Base-by-base conservation (phyloP, 768 basidiomycete species). In the Leccinum rimulosum region DNA sequence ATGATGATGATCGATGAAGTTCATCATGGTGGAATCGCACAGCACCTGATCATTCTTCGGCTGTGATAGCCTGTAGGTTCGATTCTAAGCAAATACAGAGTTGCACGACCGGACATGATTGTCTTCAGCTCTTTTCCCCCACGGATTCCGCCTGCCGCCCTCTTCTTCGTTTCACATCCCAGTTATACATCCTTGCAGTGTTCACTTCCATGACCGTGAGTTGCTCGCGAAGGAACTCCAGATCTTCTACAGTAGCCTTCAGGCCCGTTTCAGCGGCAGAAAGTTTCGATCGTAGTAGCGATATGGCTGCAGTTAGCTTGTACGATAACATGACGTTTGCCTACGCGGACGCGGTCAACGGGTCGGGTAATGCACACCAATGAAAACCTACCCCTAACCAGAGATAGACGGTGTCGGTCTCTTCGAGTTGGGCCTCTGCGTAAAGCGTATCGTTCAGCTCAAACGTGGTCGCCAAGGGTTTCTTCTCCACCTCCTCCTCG, bases 251-350 rank as follows among this genome's bases (percentile, higher is more conserved):
- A 0, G 88, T 85, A 69, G 87, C 86, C 28, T 77, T 68, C 53
- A 96, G 75, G 57, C 79, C 84, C 12, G 75, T 75, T 68, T 91
- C 82, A 0, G 95, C 95, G 0, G 82, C 79, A 0, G 77, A 73
- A 30, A 95, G 83, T 74, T 98, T 98, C 27, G 84, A 81, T 56
- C 80, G 74, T 0, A 99, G 77, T 8, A 98, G 82, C 1, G 80
- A 71, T 57, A 89, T 82, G 2, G 97, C 97, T 15, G 84, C 85
- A 1, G 84, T 81, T 27, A 96, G 76, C 61, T 89, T 89, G 77
- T 99, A 99, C 1, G 94, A 91, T 2, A 99, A 79, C 96, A 98
- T 98, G 2, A 95, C 93, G 63, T 98, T 98, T 7, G 97, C 97
- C 96, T 98, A 63, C 10, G 36, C 14, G n/a, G 15, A 53, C 25